Evolutionary conservation across 2,329 filamentous ascomycete genomes (phyloP), one percentile per base, ranked within the genome.

Genomic region (Sporothrix euskadiensis): DNA sequence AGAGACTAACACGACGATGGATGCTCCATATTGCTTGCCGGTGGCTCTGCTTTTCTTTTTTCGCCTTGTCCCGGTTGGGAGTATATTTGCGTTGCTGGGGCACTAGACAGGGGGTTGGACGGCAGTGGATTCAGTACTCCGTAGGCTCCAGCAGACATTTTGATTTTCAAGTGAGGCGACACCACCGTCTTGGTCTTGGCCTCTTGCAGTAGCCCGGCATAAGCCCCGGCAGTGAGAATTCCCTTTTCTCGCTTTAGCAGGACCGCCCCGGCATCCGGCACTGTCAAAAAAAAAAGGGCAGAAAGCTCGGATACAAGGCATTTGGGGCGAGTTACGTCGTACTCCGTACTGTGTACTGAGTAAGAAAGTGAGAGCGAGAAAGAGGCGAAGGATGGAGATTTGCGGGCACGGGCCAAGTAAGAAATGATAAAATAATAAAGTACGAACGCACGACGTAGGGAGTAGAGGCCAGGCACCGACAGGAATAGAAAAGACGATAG

Each of bases 81-180:
- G 65, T 68, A 14, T 68, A 68, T 52, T 68, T 35, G 65, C 65
- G 65, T 44, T 65, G 61, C 61, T 52, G 65, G 44, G 65, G 52
- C 44, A 61, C 30, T 61, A 35, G 57, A 61, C 57, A 39, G 57
- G 57, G 56, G 57, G 22, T 56, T 22, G 8, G 22, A 26, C 3
- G 52, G 22, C 52, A 56, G 52, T 26, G 22, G 52, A 9, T 54
- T 8, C n/a, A n/a, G 19, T 52, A 19, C 49, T n/a, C 49, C 49
- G 6, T 16, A 4, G 12, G 16, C 12, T 4, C 12, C 10, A 19
- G 49, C 49, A 52, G 16, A 52, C 49, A 14, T n/a, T n/a, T 16
- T n/a, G 16, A 19, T 8, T 6, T 52, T 14, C 49, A 7, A 35
- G 12, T 19, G 56, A 59, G 26, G 26, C 56, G 26, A 63, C 32